Evolutionary conservation across 139 green algal species (phyloP), one percentile per base, ranked within the genome.

Genomic region (Pleodorina starrii): DNA sequence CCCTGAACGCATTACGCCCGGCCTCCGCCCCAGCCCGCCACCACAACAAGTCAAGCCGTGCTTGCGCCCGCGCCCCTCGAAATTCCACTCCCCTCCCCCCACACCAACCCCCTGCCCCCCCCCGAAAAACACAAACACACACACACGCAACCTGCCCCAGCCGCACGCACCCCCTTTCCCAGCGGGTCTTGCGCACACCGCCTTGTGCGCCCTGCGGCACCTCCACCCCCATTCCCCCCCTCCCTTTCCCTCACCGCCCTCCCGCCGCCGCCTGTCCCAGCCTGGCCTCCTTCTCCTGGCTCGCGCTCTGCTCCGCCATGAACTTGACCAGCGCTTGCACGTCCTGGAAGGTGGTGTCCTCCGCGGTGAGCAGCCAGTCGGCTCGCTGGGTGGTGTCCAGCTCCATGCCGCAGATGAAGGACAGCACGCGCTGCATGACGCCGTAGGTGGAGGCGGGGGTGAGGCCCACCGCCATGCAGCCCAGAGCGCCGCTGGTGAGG

Each of bases 251-350:
- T 66, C 54, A 66, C 25, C 54, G 54, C 54, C 7, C 54, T 25
- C 5, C 21, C 54, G 21, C 25, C 74, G 43, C 74, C 79, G 35
- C 54, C 79, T 81, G 46, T 36, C 48, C 59, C 36, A 11, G 25
- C 71, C 36, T 5, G 36, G 69, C 50, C 84, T 72, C 68, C 48
- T 32, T n/a, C 71, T 89, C 48, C 84, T 83, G 69, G 23, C 19
- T 71, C 66, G 35, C 50, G 40, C 50, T 78, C 85, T 91, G 89
- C 59, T 91, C 90, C 9, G 86, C 80, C 90, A 93, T 91, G 80
- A 75, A 93, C 77, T 86, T 88, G 16, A 93, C 87, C 68, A 93
- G 87, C 36, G 78, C 84, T 59, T 91, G 84, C 68, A 93, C 32
- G 32, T 93, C 91, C 38, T 73, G 72, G 91, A 77, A 93, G 6